A percentile compares a stretch with the other conserved stretches of the same genome.
Conservation (phyloP, 1,284 basidiomycete genomes). For the Coniophora puteana region DNA sequence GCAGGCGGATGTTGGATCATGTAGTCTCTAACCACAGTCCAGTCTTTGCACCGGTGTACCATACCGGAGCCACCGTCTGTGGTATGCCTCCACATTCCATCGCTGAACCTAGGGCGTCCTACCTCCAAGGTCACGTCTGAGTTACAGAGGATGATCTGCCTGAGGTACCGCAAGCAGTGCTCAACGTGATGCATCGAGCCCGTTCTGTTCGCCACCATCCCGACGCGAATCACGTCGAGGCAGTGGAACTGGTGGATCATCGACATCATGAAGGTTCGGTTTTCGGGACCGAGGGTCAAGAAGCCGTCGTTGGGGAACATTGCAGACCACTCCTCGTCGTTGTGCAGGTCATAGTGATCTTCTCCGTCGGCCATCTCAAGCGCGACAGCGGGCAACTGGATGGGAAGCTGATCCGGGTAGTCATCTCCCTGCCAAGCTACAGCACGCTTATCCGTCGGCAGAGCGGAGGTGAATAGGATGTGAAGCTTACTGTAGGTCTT, state of each 20-base stretch:
- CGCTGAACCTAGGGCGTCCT: conserved; percentile 24
- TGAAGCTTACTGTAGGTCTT: too few relatives aligned
- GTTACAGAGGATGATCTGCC: conserved; percentile 34
- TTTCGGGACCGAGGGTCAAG: conserved; percentile 27
- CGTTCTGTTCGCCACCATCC: conserved; percentile 25
- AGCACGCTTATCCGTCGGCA: too few relatives aligned
- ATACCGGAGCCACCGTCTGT: conserved; percentile 26
- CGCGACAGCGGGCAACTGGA: conserved; percentile 23
- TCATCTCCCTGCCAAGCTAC: conserved; percentile 26
- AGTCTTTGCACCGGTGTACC: conserved; percentile 33
- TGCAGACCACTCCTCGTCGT: conserved; percentile 34
- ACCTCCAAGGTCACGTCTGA: conserved; percentile 38
- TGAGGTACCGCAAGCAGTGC: conserved; percentile 37
- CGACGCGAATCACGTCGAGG: conserved; percentile 29
- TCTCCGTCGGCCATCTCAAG: conserved; percentile 18
- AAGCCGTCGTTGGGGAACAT: conserved; percentile 35
- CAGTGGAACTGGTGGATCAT: conserved; percentile 35
- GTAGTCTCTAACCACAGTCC: conserved; percentile 29
- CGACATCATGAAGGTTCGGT: conserved; percentile 28
- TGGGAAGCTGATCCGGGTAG: conserved; percentile 25
- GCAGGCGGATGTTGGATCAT: conserved; percentile 29
- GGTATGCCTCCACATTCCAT: conserved; percentile 23
- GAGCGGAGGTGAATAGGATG: too few relatives aligned
- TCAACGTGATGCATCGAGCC: conserved; percentile 29
- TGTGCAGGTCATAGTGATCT: conserved; percentile 23